Evolutionary conservation across 2,329 filamentous ascomycete species (phyloP).

Genomic region (Penicillium janthinellum): DNA sequence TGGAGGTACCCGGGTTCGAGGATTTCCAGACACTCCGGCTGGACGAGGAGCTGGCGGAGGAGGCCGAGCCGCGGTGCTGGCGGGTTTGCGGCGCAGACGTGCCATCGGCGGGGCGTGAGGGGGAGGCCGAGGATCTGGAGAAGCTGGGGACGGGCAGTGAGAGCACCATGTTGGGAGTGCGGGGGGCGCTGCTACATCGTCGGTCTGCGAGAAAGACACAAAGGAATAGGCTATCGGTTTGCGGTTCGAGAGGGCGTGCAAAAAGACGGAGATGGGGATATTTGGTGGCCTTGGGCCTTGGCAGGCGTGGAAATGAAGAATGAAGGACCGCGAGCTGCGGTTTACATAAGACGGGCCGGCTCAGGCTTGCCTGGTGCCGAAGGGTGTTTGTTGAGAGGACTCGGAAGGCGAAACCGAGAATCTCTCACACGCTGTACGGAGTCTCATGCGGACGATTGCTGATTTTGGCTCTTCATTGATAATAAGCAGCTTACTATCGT

Average conservation of each 20-base stretch:
- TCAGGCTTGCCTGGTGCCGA: no score
- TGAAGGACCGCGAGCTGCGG: conserved; percentile 4
- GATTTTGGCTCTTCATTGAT: no score
- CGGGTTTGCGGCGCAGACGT: conserved; percentile 19
- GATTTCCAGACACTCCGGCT: conserved; percentile 18
- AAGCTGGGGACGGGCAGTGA: conserved; percentile 42
- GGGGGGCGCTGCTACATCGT: conserved; percentile 36
- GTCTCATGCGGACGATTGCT: no score
- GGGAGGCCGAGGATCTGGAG: conserved; percentile 34
- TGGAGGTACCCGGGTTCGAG: conserved; percentile 5
- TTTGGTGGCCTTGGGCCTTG: conserved; percentile 1
- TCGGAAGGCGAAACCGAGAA: background rate
- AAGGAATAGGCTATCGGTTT: background rate
- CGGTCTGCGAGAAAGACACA: conserved; percentile 8
- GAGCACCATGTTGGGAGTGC: conserved; percentile 39
- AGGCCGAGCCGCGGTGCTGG: conserved; percentile 18
- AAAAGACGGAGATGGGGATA: background rate
- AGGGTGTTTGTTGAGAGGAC: background rate
- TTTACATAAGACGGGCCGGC: conserved; percentile 10
- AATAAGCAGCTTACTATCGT: no score
- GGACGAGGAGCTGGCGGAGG: conserved; percentile 20
- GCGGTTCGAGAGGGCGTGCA: background rate
- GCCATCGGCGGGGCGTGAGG: conserved; percentile 31
- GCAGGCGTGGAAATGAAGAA: conserved; percentile 3
- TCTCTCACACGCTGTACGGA: no score